Conservation (phyloP, 176 grass and related monocot species). For the Carex pumila region DNA sequence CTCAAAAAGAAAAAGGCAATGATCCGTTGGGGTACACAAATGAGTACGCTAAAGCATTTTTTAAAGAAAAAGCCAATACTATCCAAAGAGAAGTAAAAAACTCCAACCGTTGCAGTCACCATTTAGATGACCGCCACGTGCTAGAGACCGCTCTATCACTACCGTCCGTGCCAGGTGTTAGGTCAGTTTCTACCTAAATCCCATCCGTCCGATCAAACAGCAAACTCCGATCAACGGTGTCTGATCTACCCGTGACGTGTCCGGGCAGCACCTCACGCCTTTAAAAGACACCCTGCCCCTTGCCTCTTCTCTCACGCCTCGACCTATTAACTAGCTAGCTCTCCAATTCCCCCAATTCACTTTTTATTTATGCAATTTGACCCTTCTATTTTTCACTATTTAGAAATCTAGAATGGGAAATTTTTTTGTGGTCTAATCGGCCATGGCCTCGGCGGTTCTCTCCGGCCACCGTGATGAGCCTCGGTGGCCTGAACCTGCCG, state of each 20-base stretch:
- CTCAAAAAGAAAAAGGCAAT: background rate
- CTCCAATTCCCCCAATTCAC: background rate
- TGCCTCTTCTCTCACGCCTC: background rate
- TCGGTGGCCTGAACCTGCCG: slow-evolving; percentile 41
- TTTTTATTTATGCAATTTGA: slow-evolving; percentile 3
- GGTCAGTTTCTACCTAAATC: background rate
- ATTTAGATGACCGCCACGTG: slow-evolving; percentile 24
- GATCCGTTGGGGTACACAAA: background rate
- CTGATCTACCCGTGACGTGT: background rate
- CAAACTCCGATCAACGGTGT: background rate
- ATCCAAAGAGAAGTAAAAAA: slow-evolving; percentile 2
- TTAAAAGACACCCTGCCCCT: slow-evolving; percentile 6
- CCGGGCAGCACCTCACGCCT: slow-evolving; percentile 23
- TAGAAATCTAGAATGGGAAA: background rate
- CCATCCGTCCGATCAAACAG: background rate
- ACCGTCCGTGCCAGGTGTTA: slow-evolving; percentile 27
- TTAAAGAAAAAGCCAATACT: background rate
- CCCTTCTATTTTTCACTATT: background rate
- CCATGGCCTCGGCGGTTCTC: slow-evolving; percentile 72
- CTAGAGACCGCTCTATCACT: background rate
- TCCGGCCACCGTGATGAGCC: slow-evolving; percentile 41
- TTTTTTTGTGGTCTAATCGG: background rate
- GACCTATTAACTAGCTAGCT: background rate
- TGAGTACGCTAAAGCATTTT: background rate
- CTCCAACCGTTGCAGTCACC: slow-evolving; percentile 17